Evolutionary conservation across 2,329 filamentous ascomycete genomes (phyloP).

Genomic region (Neurospora sp.): DNA sequence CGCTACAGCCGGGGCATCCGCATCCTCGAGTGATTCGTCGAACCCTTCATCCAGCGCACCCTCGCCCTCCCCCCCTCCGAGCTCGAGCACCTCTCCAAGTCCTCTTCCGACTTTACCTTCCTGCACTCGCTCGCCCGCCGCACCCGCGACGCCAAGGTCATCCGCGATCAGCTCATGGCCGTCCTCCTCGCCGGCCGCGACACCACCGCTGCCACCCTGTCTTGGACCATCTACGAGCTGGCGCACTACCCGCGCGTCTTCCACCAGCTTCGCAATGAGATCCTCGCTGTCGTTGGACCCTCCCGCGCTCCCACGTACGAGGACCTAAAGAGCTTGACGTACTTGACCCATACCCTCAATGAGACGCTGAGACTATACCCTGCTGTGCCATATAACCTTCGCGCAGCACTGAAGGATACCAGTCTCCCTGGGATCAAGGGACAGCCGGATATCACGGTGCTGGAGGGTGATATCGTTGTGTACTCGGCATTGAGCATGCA

Average conservation of each 20-base stretch:
- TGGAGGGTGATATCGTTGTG: conserved; percentile 17
- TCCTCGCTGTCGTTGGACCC: conserved; percentile 20
- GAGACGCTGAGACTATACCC: conserved; percentile 21
- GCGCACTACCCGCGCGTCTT: conserved; percentile 27
- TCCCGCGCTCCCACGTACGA: conserved; percentile 35
- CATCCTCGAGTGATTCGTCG: conserved; percentile 58
- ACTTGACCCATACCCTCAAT: conserved; percentile 38
- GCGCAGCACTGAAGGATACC: conserved; percentile 19
- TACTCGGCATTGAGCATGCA: conserved; percentile 22
- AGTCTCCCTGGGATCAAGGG: conserved; percentile 16
- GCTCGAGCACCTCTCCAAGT: conserved; percentile 58
- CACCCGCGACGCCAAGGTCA: conserved; percentile 51
- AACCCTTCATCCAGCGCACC: conserved; percentile 58
- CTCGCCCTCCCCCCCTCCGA: conserved; percentile 54
- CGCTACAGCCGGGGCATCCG: conserved; percentile 54
- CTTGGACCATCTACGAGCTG: conserved; percentile 30
- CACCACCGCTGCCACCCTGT: conserved; percentile 39
- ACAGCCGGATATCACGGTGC: conserved; percentile 16
- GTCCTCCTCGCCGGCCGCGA: conserved; percentile 64
- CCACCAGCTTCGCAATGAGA: conserved; percentile 27
- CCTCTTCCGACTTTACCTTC: conserved; percentile 61
- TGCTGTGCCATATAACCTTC: conserved; percentile 21
- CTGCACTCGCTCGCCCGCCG: conserved; percentile 65
- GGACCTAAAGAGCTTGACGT: conserved; percentile 37
- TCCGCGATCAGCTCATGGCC: conserved; percentile 69